These are phyloP conservation scores for Cryoendolithus antarcticus DNA, from an alignment of 2,329 filamentous ascomycete genomes.

Conservation along the genomic window DNA sequence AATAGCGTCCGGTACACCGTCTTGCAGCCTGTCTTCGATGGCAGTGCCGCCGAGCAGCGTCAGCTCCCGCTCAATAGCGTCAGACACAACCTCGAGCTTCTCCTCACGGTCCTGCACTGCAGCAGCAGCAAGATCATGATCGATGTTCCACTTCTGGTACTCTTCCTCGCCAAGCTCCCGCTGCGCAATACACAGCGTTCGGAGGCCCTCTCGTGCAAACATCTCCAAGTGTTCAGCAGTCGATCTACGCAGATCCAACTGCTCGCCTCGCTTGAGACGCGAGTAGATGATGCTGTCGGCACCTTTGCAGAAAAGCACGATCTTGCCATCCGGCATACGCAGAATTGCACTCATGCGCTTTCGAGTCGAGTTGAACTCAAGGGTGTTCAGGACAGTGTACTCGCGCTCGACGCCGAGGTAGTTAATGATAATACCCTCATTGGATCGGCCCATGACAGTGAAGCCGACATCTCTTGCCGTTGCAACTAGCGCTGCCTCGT, in stretches of 20 bases:
- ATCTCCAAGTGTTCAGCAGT: constrained; percentile 94
- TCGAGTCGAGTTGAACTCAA: constrained; percentile 93
- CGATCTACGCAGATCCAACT: constrained; percentile 65
- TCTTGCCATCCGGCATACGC: constrained; percentile 80
- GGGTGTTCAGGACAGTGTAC: constrained; percentile 81
- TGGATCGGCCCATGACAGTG: constrained; percentile 69
- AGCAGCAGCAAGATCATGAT: constrained; percentile 77
- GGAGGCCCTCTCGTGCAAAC: constrained; percentile 88
- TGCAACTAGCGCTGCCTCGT: constrained; percentile 86
- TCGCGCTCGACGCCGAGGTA: constrained; percentile 73
- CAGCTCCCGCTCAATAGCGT: constrained; percentile 81
- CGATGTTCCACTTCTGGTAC: constrained; percentile 71
- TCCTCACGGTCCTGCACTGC: constrained; percentile 80
- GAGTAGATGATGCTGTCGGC: constrained; percentile 97
- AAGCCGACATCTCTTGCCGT: constrained; percentile 94
- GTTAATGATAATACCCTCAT: constrained; percentile 74
- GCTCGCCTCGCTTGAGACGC: constrained; percentile 71
- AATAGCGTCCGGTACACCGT: constrained; percentile 93
- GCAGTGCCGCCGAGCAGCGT: constrained; percentile 84
- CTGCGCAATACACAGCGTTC: constrained; percentile 88
- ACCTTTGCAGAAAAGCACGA: constrained; percentile 91
- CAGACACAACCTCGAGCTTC: constrained; percentile 79
- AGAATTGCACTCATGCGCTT: constrained; percentile 98
- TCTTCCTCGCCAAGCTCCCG: constrained; percentile 68
- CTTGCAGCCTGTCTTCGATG: constrained; percentile 92